Evolutionary conservation across 345 rosid species (phyloP).

Genomic region (Punica granatum): DNA sequence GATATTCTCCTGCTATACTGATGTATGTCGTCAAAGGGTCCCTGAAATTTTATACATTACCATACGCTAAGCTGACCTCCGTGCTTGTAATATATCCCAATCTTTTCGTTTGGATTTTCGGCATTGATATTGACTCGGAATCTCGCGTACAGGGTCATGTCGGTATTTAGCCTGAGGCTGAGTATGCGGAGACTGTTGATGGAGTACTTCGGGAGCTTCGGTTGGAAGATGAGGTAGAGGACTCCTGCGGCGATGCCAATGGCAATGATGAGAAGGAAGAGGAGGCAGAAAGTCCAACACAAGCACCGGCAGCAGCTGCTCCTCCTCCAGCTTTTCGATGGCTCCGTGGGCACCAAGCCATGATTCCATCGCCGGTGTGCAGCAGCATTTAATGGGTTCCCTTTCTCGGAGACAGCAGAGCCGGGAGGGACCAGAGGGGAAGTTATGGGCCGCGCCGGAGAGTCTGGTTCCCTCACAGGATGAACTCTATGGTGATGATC

Average conservation of each 20-base stretch:
- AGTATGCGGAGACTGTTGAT: conserved; percentile 51
- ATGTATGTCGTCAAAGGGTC: not conserved
- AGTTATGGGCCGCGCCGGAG: conserved; percentile 12
- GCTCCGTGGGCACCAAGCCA: conserved; percentile 14
- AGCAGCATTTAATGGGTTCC: conserved; percentile 1
- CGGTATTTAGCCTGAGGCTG: conserved; percentile 49
- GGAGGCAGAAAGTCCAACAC: conserved; percentile 47
- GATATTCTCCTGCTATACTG: not conserved
- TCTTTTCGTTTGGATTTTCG: conserved; percentile 58
- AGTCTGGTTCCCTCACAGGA: conserved; percentile 33
- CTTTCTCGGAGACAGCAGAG: conserved; percentile 23
- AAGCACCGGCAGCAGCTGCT: conserved; percentile 52
- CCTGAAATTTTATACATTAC: not conserved
- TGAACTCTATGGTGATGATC: conserved; percentile 31
- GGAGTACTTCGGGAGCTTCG: conserved; percentile 57
- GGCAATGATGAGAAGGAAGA: conserved; percentile 27
- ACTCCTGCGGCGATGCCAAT: conserved; percentile 31
- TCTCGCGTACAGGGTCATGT: conserved; percentile 47
- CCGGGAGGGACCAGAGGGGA: conserved; percentile 23
- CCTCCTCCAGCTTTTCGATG: conserved; percentile 15
- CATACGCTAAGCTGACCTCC: conserved; percentile 53
- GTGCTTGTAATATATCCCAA: conserved; percentile 66
- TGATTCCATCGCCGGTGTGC: conserved; percentile 8
- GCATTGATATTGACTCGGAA: conserved; percentile 68
- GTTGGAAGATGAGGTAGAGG: conserved; percentile 55